phyloP scores from a whole-genome alignment of 345 rosid species.

The Carallia pectinifolia region DNA sequence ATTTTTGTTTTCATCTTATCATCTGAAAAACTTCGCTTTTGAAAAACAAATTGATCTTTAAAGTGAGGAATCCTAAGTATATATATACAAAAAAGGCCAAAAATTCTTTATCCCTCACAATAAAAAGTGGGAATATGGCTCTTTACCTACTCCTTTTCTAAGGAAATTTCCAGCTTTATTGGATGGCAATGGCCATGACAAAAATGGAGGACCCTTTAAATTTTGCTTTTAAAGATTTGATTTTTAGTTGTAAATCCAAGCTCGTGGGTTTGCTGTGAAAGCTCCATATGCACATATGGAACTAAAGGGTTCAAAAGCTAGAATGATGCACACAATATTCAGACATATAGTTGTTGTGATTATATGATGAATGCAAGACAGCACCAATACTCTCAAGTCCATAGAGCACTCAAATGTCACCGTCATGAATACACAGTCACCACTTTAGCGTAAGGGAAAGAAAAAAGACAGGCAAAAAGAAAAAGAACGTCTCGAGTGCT shows the following conservation, averaged over 20 bases:
- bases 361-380: constrained; percentile 51
- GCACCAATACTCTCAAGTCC: constrained; percentile 24
- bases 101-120: constrained; percentile 34
- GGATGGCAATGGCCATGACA: constrained; percentile 25
- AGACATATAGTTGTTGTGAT: constrained; percentile 31
- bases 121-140: constrained; percentile 28
- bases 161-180: constrained; percentile 33
- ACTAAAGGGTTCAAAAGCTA: constrained; percentile 43
- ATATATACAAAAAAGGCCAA: constrained; percentile 45
- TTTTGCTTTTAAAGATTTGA: constrained; percentile 35
- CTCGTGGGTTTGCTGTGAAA: constrained; percentile 40
- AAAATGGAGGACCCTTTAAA: constrained; percentile 46
- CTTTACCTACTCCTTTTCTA: constrained; percentile 15
- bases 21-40: neutral
- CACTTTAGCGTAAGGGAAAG: constrained; percentile 2
- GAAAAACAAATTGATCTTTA: constrained; percentile 19
- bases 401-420: constrained; percentile 32
- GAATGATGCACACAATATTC: constrained; percentile 31
- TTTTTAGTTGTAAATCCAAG: constrained; percentile 26
- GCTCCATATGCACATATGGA: constrained; percentile 30
- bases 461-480: neutral
- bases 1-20: neutral
- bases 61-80: constrained; percentile 67
- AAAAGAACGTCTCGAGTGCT: constrained; percentile 8
- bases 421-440: constrained; percentile 5